Evolutionary conservation across 129 eudicot species (phyloP).

Genomic region (Helianthus annuus): HanXRQr2.0-SUNRISE NC_035447.2:113347097-113347596

Average conservation of each 20-base stretch:
- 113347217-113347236: too few relatives aligned
- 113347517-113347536: conserved; percentile 67
- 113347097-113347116: neutral
- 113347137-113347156: neutral
- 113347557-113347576: conserved; percentile 67
- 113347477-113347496: conserved; percentile 6
- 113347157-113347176: neutral
- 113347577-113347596: conserved; percentile 57
- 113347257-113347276: too few relatives aligned
- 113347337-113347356: neutral
- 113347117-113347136: neutral
- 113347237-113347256: too few relatives aligned
- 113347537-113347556: conserved; percentile 63
- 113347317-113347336: neutral
- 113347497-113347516: neutral
- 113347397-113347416: neutral
- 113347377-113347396: neutral
- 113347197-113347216: too few relatives aligned
- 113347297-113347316: too few relatives aligned
- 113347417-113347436: too few relatives aligned
- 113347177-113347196: too few relatives aligned
- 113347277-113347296: too few relatives aligned
- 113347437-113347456: too few relatives aligned
- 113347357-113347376: neutral
- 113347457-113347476: too few relatives aligned